These are phyloP conservation scores for Hyphopichia homilentoma DNA, from an alignment of 805 yeast genomes.

Conservation along the genomic window DNA sequence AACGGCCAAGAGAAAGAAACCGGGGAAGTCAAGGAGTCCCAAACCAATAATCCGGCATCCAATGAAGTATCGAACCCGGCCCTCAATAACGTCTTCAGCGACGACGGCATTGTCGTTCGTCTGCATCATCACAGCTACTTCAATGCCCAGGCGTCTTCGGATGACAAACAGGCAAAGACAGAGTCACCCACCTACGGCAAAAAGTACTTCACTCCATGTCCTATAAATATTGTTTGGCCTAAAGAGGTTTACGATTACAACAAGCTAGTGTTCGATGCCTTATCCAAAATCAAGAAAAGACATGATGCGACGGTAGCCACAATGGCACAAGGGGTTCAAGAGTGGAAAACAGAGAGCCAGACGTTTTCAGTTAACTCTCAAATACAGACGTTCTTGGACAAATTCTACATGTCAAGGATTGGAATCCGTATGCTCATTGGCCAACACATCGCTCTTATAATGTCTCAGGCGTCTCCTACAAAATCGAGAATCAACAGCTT, in stretches of 20 bases:
- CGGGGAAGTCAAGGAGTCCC: constrained; percentile 7
- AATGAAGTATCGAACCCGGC: constrained; percentile 31
- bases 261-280: constrained; percentile 57
- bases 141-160: constrained; percentile 3
- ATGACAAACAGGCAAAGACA: constrained; percentile 16
- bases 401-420: constrained; percentile 85
- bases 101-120: constrained; percentile 48
- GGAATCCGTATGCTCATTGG: constrained; percentile 93
- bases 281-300: constrained; percentile 69
- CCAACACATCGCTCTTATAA: constrained; percentile 83
- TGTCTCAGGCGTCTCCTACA: constrained; percentile 51
- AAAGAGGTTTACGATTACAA: constrained; percentile 71
- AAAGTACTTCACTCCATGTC: constrained; percentile 51
- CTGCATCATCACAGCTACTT: constrained; percentile 14
- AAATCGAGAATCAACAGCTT: constrained; percentile 33
- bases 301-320: constrained; percentile 94
- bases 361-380: constrained; percentile 59
- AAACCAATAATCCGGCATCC: constrained; percentile 24
- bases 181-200: constrained; percentile 39
- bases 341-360: constrained; percentile 64
- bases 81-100: constrained; percentile 39
- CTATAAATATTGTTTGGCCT: constrained; percentile 61
- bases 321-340: constrained; percentile 87
- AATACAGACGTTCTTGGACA: constrained; percentile 76
- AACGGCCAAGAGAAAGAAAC: constrained; percentile 16